These are phyloP conservation scores for Grosmannia clavigera DNA, from an alignment of 2,329 filamentous ascomycete genomes.

Conservation along the genomic window DNA sequence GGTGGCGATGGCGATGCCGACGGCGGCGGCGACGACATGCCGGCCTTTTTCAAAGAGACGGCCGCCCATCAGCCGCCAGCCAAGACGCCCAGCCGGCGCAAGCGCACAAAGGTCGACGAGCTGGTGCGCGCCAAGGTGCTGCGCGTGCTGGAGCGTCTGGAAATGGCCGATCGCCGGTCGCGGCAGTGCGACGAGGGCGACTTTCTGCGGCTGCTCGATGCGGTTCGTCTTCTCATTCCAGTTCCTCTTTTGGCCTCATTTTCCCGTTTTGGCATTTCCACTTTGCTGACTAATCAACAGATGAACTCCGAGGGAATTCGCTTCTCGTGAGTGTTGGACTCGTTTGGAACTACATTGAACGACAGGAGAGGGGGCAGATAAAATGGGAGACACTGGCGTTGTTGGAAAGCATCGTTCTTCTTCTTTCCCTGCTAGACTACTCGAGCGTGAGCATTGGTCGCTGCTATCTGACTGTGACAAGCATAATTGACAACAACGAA, in stretches of 20 bases:
- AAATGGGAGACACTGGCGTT: not conserved
- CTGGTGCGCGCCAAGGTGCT: conserved; percentile 79
- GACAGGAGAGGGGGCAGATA: not conserved
- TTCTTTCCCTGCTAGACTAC: not conserved
- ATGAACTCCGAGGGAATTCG: conserved; percentile 92
- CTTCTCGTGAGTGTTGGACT: conserved; percentile 47
- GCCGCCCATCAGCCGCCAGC: conserved; percentile 27
- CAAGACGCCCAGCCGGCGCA: conserved; percentile 58
- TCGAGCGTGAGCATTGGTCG: not conserved
- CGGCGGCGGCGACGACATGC: conserved; percentile 57
- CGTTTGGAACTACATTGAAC: no score
- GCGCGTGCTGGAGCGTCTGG: conserved; percentile 71
- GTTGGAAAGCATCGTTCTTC: not conserved
- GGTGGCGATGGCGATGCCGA: conserved; percentile 50
- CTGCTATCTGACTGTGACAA: no score
- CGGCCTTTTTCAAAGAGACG: conserved; percentile 67
- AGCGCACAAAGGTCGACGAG: conserved; percentile 67
- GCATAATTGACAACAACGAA: no score
- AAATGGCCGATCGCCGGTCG: conserved; percentile 67
- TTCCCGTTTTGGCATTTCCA: not conserved
- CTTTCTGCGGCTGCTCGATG: conserved; percentile 66
- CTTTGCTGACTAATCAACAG: not conserved
- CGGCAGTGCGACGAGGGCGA: conserved; percentile 87
- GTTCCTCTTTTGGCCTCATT: not conserved
- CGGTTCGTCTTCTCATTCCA: conserved; percentile 20